Conservation (phyloP, 495 filamentous ascomycete genomes). For the Penicillium herquei region DNA sequence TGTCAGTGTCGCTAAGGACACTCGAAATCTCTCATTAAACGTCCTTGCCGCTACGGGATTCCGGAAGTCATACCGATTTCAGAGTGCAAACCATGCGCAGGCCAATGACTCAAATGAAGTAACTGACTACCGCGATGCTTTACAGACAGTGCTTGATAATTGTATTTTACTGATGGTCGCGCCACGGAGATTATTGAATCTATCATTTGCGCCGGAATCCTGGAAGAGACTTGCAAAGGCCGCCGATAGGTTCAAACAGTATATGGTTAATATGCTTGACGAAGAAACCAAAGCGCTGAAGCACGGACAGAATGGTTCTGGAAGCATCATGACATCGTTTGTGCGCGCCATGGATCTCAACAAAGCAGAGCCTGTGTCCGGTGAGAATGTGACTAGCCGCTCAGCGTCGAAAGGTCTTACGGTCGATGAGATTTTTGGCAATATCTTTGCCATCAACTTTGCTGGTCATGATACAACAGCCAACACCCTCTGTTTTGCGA, state of each 20-base stretch:
- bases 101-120: neutral
- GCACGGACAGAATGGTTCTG: neutral
- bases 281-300: neutral
- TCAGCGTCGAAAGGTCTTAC: conserved; percentile 15
- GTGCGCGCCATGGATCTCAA: neutral
- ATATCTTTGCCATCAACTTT: conserved; percentile 54
- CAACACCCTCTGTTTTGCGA: conserved; percentile 35
- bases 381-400: neutral
- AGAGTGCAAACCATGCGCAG: neutral
- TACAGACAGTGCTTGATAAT: neutral
- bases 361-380: neutral
- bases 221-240: neutral
- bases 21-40: neutral
- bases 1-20: neutral
- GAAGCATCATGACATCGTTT: neutral
- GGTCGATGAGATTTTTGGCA: conserved; percentile 31
- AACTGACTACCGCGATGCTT: neutral
- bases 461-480: conserved; percentile 51
- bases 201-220: neutral
- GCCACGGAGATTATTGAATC: neutral
- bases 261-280: neutral
- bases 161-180: neutral
- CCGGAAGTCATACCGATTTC: neutral
- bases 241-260: neutral
- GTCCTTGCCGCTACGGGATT: neutral